Conservation (phyloP, 129 eudicot species). For the Rutidosis leptorrhynchoides region DNA sequence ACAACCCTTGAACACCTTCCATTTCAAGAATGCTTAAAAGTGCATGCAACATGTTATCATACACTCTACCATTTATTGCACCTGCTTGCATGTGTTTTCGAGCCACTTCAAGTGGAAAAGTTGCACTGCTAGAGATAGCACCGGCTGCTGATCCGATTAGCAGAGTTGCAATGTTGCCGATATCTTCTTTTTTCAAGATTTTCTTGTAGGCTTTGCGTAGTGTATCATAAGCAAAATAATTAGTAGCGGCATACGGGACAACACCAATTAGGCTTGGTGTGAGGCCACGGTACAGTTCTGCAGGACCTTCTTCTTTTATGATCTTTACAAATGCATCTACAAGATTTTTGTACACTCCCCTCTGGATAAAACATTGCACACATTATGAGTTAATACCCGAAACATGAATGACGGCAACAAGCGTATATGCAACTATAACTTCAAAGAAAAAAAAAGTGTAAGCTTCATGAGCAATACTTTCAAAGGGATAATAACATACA, state of each 20-base stretch:
- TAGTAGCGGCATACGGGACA: constrained; percentile 82
- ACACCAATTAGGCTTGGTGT: constrained; percentile 84
- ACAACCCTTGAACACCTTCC: constrained; percentile 72
- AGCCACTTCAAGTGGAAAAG: constrained; percentile 94
- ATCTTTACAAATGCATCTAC: constrained; percentile 79
- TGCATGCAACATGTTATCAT: constrained; percentile 78
- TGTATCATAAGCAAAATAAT: constrained; percentile 88
- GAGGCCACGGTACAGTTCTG: constrained; percentile 83
- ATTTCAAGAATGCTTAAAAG: constrained; percentile 64
- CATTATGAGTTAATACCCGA: neutral
- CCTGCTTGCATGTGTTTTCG: constrained; percentile 94
- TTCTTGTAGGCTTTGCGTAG: constrained; percentile 61
- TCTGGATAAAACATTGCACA: constrained; percentile 33
- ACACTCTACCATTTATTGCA: constrained; percentile 74
- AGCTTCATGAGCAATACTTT: neutral
- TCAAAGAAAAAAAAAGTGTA: neutral
- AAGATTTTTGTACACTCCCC: constrained; percentile 67
- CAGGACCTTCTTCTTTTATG: constrained; percentile 70
- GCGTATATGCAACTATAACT: neutral
- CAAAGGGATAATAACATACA: neutral
- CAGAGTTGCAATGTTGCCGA: constrained; percentile 78
- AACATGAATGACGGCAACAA: neutral
- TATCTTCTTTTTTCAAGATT: constrained; percentile 56
- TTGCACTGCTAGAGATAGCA: constrained; percentile 84
- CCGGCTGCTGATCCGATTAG: constrained; percentile 88